Evolutionary conservation across 164 flowering plant species (phyloP), one percentile per base, ranked within the genome.

Genomic region (Magnolia changhungtana): DNA sequence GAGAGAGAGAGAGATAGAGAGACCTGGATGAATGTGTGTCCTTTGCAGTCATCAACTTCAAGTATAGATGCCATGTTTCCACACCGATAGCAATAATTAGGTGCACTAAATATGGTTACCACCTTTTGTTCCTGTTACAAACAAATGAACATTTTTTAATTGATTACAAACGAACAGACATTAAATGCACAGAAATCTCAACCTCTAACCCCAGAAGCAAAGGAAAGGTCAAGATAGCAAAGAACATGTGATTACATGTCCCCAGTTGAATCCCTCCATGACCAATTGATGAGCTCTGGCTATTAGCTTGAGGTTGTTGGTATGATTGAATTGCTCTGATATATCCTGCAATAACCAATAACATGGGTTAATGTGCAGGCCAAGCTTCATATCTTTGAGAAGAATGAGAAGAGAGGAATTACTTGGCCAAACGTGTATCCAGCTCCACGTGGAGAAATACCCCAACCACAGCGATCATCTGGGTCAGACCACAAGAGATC

Each of bases 191-290:
- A 10, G 61, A 49, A 68, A 61, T 6, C n/a, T 18, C 27, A 50
- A 21, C 16, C 63, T 64, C 63, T 27, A 49, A 31, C 19, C 23
- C 49, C 50, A 0, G 20, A 69, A 9, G n/a, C 31, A 63, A 71
- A 71, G 21, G 59, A 52, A n/a, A 21, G 3, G 2, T 9, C 9
- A 21, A 71, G 18, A 29, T 66, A 50, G 27, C 13, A 63, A 45
- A 70, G 21, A 49, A 51, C 18, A 8, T 50, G 24, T 69, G 49
- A 20, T 87, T 86, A 96, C 99, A 87, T 96, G 99, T 23, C 93
- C 95, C 98, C 99, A 96, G 83, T 96, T 96, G 84, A 80, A 96
- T 75, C 99, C 99, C 78, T 96, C 99, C 98, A 95, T 95, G 71
- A 95, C 99, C 73, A 95, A 89, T 84, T 95, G 99, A 74, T 93